A percentile compares a stretch with the other conserved stretches of the same genome.
phyloP scores from a whole-genome alignment of 2,329 filamentous ascomycete genomes.

The Apiospora saccharicola region DNA sequence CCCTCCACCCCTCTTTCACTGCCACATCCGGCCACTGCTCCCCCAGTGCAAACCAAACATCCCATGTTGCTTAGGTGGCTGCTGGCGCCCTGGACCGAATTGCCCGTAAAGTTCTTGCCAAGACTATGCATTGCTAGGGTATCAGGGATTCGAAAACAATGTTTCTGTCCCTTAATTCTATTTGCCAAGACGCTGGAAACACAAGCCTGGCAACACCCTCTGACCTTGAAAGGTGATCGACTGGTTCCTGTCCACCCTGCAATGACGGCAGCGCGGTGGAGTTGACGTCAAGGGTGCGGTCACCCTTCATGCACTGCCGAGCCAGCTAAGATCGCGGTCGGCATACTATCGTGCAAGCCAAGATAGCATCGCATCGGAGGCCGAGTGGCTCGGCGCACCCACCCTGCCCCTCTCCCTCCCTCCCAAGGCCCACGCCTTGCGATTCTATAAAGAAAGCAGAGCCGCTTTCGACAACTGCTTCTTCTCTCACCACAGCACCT shows the following conservation, averaged over 20 bases:
- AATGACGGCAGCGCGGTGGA: not conserved
- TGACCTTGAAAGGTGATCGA: not conserved
- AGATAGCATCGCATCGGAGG: conserved; percentile 9
- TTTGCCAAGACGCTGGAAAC: conserved; percentile 11
- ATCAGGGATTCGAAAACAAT: conserved; percentile 13
- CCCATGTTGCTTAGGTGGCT: not conserved
- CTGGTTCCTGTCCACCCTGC: conserved; percentile 1
- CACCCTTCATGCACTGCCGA: not conserved
- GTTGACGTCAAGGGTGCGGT: conserved; percentile 8
- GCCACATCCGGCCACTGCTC: not conserved
- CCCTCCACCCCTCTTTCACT: not conserved
- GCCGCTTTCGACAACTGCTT: not conserved
- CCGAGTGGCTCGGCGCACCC: not conserved
- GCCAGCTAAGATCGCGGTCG: conserved; percentile 7
- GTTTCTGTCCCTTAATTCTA: conserved; percentile 18
- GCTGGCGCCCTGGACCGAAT: not conserved
- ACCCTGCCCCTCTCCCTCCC: not conserved
- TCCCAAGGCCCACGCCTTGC: not conserved
- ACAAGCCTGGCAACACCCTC: not conserved
- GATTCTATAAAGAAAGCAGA: conserved; percentile 18
- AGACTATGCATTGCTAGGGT: not conserved
- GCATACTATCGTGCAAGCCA: conserved; percentile 18
- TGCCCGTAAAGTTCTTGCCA: not conserved
- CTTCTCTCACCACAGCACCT: conserved; percentile 4
- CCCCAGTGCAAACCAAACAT: not conserved